These are phyloP conservation scores for Mesotaenium endlicherianum DNA, from an alignment of 139 green algal genomes.

Conservation along the genomic window DNA sequence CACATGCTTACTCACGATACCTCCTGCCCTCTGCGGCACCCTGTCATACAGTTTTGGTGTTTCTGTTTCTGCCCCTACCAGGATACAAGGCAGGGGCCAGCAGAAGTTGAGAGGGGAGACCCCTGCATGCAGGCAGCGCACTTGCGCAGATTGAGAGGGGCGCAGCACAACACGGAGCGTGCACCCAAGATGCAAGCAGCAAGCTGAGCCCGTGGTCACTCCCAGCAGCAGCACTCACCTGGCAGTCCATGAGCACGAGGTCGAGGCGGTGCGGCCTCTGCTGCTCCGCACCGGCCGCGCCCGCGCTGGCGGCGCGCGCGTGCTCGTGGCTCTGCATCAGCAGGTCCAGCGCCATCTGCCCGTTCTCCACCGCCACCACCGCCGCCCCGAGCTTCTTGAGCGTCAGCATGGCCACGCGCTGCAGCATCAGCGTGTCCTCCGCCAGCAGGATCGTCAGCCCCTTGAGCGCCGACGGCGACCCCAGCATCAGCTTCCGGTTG, in stretches of 20 bases:
- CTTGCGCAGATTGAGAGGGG: too few species aligned
- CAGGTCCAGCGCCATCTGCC: slow-evolving; percentile 27
- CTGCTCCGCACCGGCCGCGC: background rate
- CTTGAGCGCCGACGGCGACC: background rate
- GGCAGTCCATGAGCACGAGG: slow-evolving; percentile 72
- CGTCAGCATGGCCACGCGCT: slow-evolving; percentile 6
- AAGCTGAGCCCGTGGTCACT: too few species aligned
- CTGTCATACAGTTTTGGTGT: too few species aligned
- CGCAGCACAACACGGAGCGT: too few species aligned
- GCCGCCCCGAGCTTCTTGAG: slow-evolving; percentile 23
- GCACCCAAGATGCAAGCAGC: too few species aligned
- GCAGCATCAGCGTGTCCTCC: slow-evolving; percentile 24
- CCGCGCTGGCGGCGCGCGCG: too few species aligned
- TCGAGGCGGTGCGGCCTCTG: slow-evolving; percentile 48
- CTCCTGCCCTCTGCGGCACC: too few species aligned
- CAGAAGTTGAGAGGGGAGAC: too few species aligned
- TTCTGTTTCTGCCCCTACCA: too few species aligned
- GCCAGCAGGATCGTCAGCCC: slow-evolving; percentile 11
- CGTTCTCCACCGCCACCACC: slow-evolving; percentile 28
- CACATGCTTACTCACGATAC: too few species aligned
- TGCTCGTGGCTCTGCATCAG: slow-evolving; percentile 14
- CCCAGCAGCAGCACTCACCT: background rate
- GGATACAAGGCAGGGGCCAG: too few species aligned
- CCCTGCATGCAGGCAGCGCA: too few species aligned
- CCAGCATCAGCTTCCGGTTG: background rate